Evolutionary conservation across 2,329 filamentous ascomycete species (phyloP), one percentile per base, ranked within the genome.

Genomic region (Periconia digitata): DNA sequence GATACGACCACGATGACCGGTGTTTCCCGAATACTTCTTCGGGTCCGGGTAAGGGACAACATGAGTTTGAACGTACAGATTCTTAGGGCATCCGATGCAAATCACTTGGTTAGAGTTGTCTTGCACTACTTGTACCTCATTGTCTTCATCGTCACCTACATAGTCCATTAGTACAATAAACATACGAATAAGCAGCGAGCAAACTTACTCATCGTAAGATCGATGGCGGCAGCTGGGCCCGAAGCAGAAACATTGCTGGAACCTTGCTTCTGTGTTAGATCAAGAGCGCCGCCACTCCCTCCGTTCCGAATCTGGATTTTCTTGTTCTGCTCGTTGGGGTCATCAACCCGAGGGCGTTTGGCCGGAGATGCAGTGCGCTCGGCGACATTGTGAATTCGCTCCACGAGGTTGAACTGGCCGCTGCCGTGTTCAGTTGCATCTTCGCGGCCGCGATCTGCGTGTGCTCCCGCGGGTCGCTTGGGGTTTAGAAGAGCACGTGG

Each of bases 41-140:
- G 86, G 84, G 59, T 85, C 90, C 0, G 85, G 84, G 2, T 79
- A 82, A 1, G 90, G 90, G 2, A 92, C 83, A 29, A 77, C 74
- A 59, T 83, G 79, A 51, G 86, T 87, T 54, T 85, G 84, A 36
- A 94, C 76, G 45, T 76, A 81, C 2, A 85, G 82, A 16, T 79
- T 80, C 46, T 90, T 85, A 17, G 95, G 72, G 72, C 87, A 87
- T 36, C 90, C 90, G 63, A 89, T 91, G 71, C 90, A 95, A 3
- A 95, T 86, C 62, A 90, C 84, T 63, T 89, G 83, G 17, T 85
- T 79, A 40, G 77, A 80, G 23, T 83, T 78, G 47, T 88, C 80
- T 23, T 40, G 15, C 18, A 21, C n/a, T 15, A 16, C 38, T 36
- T 79, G 78, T 13, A 85, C 69, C 29, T 84, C 74, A 17, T 67